Base-by-base conservation (phyloP, 139 green algal species). In the Chlamydomonas schloesseri region DNA sequence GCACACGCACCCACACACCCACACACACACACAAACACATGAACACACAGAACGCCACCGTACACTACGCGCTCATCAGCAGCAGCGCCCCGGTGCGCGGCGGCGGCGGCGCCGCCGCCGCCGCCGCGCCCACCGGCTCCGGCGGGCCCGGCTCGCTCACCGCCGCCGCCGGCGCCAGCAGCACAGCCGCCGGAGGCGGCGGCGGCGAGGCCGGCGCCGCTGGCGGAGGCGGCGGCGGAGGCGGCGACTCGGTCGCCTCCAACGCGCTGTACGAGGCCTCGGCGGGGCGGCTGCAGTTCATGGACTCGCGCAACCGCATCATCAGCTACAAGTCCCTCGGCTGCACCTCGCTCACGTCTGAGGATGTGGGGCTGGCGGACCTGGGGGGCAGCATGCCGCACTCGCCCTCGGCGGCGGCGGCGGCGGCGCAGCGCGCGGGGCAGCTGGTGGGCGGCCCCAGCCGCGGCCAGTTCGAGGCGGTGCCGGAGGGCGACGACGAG, bases 271-370 rank as follows among this genome's bases (percentile, higher is more conserved):
- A 4, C 55, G 18, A 21, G 55, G 18, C 55, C 8, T 11, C 55
- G 55, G 55, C 6, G 6, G 42, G 42, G 42, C 42, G 42, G 42
- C 42, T 50, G 42, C 42, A 50, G 42, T 50, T 50, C 42, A 50
- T 69, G 31, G 74, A 81, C 75, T 58, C 47, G 53, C 75, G 36
- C 34, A 37, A 17, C 11, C 75, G 57, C 58, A 29, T 82, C 6
- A 10, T 71, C 34, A 82, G 75, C 75, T 82, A 82, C 60, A 82
- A 82, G 33, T 82, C 75, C 21, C 60, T 82, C 4, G 75, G 75
- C 24, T 82, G 75, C 33, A 71, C 75, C 20, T 82, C 75, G 13
- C 64, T 82, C 14, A 33, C 33, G 18, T 71, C 55, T 21, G 58
- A 82, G 33, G 75, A 82, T 29, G 57, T 71, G n/a, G 47, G n/a